Evolutionary conservation across 257 asterid genomes (phyloP), one percentile per base, ranked within the genome.

Genomic region (Solanum virginianum): DNA sequence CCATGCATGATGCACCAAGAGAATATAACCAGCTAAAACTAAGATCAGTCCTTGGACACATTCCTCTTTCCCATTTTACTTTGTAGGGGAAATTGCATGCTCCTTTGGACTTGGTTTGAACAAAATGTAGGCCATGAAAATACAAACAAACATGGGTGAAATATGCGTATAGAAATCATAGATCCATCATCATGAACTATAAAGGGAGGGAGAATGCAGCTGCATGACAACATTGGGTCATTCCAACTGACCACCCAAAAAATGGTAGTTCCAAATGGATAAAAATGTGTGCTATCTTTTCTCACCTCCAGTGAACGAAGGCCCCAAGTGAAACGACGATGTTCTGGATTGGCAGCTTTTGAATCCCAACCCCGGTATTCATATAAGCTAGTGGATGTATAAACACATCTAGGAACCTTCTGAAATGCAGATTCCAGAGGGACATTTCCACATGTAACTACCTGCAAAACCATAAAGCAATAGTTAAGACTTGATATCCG

Each of bases 301-400:
- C 89, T 83, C 81, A 92, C 98, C 92, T 95, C 98, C 41, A 95
- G 87, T 26, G 92, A 90, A 85, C 97, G 88, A 87, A 91, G 88
- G 16, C 94, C 97, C 98, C 98, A 95, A 14, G 97, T 90, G 83
- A 94, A 91, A 53, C 95, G 93, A 39, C 94, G 96, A 80, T 95
- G 98, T 39, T 91, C 91, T 65, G 93, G 92, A 85, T 91, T 95
- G 63, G 95, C 98, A 53, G 95, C 90, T 86, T 93, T 91, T 60
- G 98, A 91, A 85, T 89, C 95, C 97, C 97, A 94, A 55, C 94
- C 95, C 72, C 98, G 90, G 74, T 94, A 95, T 87, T 95, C 98
- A 4, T 90, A 91, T 65, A 95, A 91, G 72, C 94, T 89, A 80
- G 98, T 90, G 10, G 96, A 92, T 18, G 97, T 94, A 89, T 93